Evolutionary conservation across 305 asterid genomes (phyloP).

Genomic region (Fraxinus dipetala): DNA sequence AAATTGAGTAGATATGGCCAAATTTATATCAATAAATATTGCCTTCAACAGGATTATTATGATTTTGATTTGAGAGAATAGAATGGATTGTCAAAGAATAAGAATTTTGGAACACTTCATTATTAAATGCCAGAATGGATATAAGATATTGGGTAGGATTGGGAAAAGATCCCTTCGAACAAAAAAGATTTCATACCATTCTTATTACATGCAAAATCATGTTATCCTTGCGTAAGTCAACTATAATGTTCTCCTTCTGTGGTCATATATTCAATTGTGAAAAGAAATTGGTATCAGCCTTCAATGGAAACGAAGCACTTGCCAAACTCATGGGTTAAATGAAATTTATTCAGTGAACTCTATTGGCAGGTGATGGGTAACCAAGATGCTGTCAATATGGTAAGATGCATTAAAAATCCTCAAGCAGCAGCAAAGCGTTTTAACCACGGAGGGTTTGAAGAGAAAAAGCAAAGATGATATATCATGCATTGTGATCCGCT

Average conservation of each 20-base stretch:
- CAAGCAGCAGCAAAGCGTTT: slow-evolving; percentile 71
- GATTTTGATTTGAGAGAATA: neutral
- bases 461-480: slow-evolving; percentile 87
- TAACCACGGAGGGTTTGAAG: slow-evolving; percentile 61
- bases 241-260: neutral
- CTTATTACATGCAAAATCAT: neutral
- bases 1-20: neutral
- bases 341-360: neutral
- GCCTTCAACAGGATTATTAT: neutral
- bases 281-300: neutral
- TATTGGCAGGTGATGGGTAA: slow-evolving; percentile 62
- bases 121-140: neutral
- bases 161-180: neutral
- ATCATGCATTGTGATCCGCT: slow-evolving; percentile 75
- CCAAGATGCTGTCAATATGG: slow-evolving; percentile 72
- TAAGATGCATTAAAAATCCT: slow-evolving; percentile 56
- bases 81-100: neutral
- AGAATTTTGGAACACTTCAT: neutral
- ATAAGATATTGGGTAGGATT: neutral
- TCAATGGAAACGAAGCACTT: neutral
- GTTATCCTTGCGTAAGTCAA: neutral
- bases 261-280: neutral
- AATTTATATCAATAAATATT: neutral
- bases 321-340: neutral
- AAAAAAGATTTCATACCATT: neutral